Base-by-base conservation (phyloP, 352 stramenopile species). In the Globisporangium viniferum region DNA sequence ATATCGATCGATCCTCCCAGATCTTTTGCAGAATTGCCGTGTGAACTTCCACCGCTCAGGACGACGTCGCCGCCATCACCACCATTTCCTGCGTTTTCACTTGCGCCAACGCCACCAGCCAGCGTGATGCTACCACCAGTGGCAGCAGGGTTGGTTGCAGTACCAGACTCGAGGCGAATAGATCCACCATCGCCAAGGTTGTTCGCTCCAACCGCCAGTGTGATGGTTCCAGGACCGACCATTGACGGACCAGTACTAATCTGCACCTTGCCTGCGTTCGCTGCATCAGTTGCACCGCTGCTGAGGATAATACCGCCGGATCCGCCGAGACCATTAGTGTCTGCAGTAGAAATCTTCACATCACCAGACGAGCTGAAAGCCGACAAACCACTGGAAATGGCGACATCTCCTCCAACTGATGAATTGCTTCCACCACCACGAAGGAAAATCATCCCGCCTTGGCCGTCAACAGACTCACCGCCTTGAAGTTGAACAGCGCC, bases 31-130 rank as follows among this genome's bases (percentile, higher is more conserved):
- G 86, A 84, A 33, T 73, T 70, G 60, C 86, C 86, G 27, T 80
- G 64, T 0, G 82, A 91, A 15, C 59, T 74, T n/a, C 86, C 86
- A 59, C 80, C 86, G 35, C 58, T 65, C 33, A 94, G 39, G 29
- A 73, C 63, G 48, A 92, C 72, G 41, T 73, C 63, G 31, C 86
- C 86, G 10, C 86, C 86, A 54, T 94, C 82, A 15, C 86, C 86
- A 53, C 86, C 86, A 49, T 94, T 83, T 27, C 83, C 86, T 66
- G 82, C 81, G 65, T 89, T 91, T 36, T 89, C 79, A 64, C 86
- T 92, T 53, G 74, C 73, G 31, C 86, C 86, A 33, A 71, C 73
- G 5, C 86, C 86, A 51, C 77, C 80, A 31, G 36, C 70, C 53
- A 94, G 68, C 5, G 66, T 66, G 14, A 94, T 48, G 39, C 57